Evolutionary conservation across 1,284 basidiomycete species (phyloP), one percentile per base, ranked within the genome.

Genomic region (Trametes sp.): DNA sequence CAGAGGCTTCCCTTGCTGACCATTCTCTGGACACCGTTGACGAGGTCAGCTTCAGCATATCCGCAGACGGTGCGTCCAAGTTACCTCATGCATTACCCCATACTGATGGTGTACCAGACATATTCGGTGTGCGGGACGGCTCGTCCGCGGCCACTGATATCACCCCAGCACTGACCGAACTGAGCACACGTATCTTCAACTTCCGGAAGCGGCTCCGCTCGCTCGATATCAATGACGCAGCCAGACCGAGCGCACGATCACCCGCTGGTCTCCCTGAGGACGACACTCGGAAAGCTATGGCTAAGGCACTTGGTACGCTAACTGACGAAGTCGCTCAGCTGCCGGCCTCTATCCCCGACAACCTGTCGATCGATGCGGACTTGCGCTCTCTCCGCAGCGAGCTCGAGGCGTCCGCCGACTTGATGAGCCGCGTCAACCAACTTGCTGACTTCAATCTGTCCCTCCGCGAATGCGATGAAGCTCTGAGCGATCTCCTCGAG

Each of bases 401-500:
- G 58, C 63, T 92, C 23, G 77, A 83, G 23, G 78, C 80, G 29
- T 83, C 87, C 38, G 74, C 75, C 36, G 78, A 78, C 6, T 70
- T 87, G 48, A 75, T 93, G 68, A 75, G 78, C 41, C 82, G 80
- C 44, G 74, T 92, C 31, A 75, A 83, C 60, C 77, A 76, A 44
- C 78, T 95, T 29, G 83, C 82, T 5, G 76, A 79, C 21, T 77
- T 94, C 57, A 75, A 80, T 2, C 74, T 80, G 28, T 73, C 78
- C 29, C 73, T 90, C 11, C 78, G 79, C 28, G 73, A 74, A 19
- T 93, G 90, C 67, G 93, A 95, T 71, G 77, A 81, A n/a, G 84
- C 87, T 21, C 79, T 94, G 42, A 95, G 93, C 70, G 90, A 94
- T 71, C 80, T 94, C 9, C 77, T 95, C 54, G 90, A 94, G 69